A percentile compares a stretch with the other conserved stretches of the same genome.
Evolutionary conservation across 805 yeast species (phyloP).

Genomic region (Starmerella floris): DNA sequence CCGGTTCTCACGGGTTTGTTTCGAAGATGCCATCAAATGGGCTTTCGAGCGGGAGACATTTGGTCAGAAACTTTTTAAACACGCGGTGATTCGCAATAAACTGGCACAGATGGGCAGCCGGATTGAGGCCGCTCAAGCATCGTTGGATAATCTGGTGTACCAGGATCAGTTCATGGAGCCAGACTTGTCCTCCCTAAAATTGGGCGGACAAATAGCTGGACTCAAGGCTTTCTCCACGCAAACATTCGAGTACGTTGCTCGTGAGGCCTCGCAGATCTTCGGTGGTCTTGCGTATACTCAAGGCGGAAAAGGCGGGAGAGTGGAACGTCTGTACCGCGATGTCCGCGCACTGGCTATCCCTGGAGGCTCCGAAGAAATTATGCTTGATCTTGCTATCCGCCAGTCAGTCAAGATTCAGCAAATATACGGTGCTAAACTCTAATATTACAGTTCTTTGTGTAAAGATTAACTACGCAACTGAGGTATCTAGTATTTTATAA

Average conservation of each 20-base stretch:
- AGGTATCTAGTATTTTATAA: too few species aligned
- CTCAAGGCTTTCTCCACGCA: conserved; percentile 33
- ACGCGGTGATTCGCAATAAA: conserved; percentile 33
- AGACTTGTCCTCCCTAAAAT: conserved; percentile 31
- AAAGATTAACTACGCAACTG: background rate
- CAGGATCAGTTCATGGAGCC: conserved; percentile 29
- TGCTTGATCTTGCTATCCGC: conserved; percentile 33
- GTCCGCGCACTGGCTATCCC: conserved; percentile 35
- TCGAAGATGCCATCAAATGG: conserved; percentile 33
- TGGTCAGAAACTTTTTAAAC: conserved; percentile 32
- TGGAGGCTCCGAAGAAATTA: conserved; percentile 37
- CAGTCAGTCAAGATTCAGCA: conserved; percentile 33
- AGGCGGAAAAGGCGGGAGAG: conserved; percentile 34
- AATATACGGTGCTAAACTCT: conserved; percentile 30
- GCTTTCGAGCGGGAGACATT: conserved; percentile 34
- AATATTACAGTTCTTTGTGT: background rate
- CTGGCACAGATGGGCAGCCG: conserved; percentile 33
- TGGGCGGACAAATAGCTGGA: conserved; percentile 36
- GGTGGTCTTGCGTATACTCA: conserved; percentile 34
- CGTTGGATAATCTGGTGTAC: conserved; percentile 30
- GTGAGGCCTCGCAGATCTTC: conserved; percentile 35
- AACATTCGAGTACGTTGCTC: conserved; percentile 33
- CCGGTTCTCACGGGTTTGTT: conserved; percentile 32
- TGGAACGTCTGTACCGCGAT: conserved; percentile 34
- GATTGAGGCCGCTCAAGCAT: conserved; percentile 31